Evolutionary conservation across 805 yeast species (phyloP), one percentile per base, ranked within the genome.

Genomic region (Saccharomycopsis fodiens): DNA sequence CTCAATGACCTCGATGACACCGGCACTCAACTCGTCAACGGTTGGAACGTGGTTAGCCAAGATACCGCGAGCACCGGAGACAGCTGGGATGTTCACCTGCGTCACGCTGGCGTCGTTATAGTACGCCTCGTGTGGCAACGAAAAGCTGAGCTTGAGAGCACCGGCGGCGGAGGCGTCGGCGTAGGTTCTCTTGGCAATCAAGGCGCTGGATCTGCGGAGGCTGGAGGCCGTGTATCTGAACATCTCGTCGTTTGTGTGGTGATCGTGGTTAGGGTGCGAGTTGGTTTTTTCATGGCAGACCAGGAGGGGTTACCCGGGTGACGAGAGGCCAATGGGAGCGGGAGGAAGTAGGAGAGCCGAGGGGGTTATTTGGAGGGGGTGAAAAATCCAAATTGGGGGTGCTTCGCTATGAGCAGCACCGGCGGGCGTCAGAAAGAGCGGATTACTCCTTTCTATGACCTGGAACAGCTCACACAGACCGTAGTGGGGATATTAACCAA

Each of bases 41-140:
- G 85, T 79, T 60, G 98, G 97, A 61, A 93, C 96, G 79, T 93
- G 98, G 73, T 86, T 83, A 59, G 97, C 96, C 63, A 93, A 73
- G 55, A 93, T 78, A 85, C 98, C 98, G 69, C 91, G 78, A 64
- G 85, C 94, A 66, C 98, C 98, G 56, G 93, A 81, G 60, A 82
- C 75, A 54, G 96, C 94, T 62, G 98, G 98, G 57, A 93, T 74
- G 73, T 93, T 93, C 58, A 93, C 97, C 75, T 93, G 87, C 61
- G 65, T 61, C 37, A 70, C 74, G 35, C 54, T 50, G 43, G 58
- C 63, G 45, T 76, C 76, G 44, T 77, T 59, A 64, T 70, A 79
- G 60, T 79, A 65, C 48, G 83, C 63, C 68, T 82, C 79, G 66
- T 85, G 88, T 55, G 98, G 98, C 59, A 89, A 77, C 48, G 96